phyloP scores from a whole-genome alignment of 768 basidiomycete genomes.

The Suillus ampliporus region DNA sequence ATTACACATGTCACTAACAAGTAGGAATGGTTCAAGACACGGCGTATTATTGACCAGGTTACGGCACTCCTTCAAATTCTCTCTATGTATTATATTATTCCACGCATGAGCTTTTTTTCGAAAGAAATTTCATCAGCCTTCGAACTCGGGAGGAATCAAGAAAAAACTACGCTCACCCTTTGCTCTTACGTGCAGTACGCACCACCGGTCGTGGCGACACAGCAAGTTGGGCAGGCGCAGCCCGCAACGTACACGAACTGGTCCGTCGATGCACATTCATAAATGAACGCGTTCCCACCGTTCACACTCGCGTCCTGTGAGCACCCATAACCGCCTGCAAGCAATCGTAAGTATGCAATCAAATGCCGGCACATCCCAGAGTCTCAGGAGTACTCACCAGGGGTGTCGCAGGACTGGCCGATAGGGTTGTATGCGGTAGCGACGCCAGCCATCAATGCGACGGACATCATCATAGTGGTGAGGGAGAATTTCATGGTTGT shows the following conservation, averaged over 20 bases:
- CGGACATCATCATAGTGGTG: slow-evolving; percentile 7
- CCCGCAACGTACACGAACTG: not conserved
- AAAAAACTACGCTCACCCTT: not conserved
- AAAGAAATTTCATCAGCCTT: not conserved
- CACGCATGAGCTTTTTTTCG: no score
- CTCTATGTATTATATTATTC: no score
- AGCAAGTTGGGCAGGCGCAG: not conserved
- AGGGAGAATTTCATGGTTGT: slow-evolving; percentile 3
- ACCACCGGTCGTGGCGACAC: not conserved
- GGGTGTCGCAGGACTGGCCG: slow-evolving; percentile 4
- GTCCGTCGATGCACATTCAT: not conserved
- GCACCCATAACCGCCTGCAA: not conserved
- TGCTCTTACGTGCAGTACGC: not conserved
- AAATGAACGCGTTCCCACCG: slow-evolving; percentile 2
- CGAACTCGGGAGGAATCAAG: not conserved
- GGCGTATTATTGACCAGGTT: not conserved
- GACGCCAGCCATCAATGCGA: not conserved
- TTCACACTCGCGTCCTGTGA: not conserved
- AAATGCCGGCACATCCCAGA: not conserved
- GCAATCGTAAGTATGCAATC: not conserved
- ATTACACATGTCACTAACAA: not conserved
- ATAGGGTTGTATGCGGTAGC: slow-evolving; percentile 6
- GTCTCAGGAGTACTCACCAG: not conserved
- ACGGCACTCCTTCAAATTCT: not conserved
- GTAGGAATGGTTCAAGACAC: not conserved